phyloP scores from a whole-genome alignment of 2,329 filamentous ascomycete species.

The Trichoderma sp. region DNA sequence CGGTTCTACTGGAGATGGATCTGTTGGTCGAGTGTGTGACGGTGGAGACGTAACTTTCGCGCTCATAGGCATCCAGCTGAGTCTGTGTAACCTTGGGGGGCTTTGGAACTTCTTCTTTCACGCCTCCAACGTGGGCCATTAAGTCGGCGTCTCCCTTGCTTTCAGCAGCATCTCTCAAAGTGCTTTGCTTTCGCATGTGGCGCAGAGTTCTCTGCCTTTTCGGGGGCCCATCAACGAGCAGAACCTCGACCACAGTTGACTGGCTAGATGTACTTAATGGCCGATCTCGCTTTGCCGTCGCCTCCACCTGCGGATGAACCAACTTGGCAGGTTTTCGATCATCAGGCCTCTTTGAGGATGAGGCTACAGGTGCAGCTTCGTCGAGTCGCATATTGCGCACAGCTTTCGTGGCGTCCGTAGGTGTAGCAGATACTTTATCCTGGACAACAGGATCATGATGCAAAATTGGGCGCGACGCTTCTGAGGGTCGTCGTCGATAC shows the following conservation, averaged over 20 bases:
- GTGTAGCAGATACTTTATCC: slow-evolving; percentile 43
- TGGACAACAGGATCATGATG: slow-evolving; percentile 40
- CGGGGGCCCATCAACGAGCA: slow-evolving; percentile 49
- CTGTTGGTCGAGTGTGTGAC: slow-evolving; percentile 46
- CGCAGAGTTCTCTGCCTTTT: slow-evolving; percentile 54
- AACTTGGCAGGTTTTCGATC: slow-evolving; percentile 21
- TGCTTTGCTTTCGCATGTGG: slow-evolving; percentile 56
- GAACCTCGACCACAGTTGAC: slow-evolving; percentile 55
- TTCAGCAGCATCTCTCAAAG: slow-evolving; percentile 44
- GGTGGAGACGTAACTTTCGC: slow-evolving; percentile 49
- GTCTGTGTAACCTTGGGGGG: slow-evolving; percentile 30
- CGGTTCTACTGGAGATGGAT: slow-evolving; percentile 52
- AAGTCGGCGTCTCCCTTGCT: slow-evolving; percentile 17
- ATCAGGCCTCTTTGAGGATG: slow-evolving; percentile 32
- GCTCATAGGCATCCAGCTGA: slow-evolving; percentile 26
- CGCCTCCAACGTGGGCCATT: slow-evolving; percentile 17
- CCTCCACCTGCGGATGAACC: slow-evolving; percentile 2
- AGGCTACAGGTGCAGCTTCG: slow-evolving; percentile 37
- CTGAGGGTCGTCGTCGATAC: slow-evolving; percentile 39
- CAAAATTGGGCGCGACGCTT: slow-evolving; percentile 16
- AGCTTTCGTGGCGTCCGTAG: slow-evolving; percentile 52
- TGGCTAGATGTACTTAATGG: slow-evolving; percentile 41
- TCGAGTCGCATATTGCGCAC: slow-evolving; percentile 47
- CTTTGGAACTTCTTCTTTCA: slow-evolving; percentile 24
- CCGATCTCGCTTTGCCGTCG: background rate